Evolutionary conservation across 1,284 basidiomycete genomes (phyloP), one percentile per base, ranked within the genome.

Genomic region (Phaffia rhodozyma): DNA sequence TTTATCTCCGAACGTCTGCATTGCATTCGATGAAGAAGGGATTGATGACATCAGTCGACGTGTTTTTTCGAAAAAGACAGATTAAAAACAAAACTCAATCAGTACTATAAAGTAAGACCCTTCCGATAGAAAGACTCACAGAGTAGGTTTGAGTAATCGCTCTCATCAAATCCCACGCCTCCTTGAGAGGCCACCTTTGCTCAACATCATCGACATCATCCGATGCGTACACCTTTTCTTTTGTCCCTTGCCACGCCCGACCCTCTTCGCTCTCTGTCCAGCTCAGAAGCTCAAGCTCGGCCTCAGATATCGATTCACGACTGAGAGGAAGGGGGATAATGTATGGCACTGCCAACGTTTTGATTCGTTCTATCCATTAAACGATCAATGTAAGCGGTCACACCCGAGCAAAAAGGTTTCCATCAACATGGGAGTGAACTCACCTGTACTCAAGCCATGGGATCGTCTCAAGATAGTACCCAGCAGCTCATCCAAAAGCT

Each of bases 221-320:
- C 72, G 69, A 13, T 72, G 74, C 27, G 61, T 68, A 6, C 68
- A 66, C 60, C 71, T 72, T 16, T 71, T 73, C 27, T 52, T 60
- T 25, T 65, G 66, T 52, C 61, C 67, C 49, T 58, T 54, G 21
- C 60, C 67, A 2, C 61, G 62, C 6, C 58, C 23, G 29, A 30
- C 76, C 67, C 72, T 75, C 57, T 75, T 72, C 53, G 75, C 79
- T 55, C 80, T 87, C 67, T 83, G 82, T 70, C 78, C 91, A 92
- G 11, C 86, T 86, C 70, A 87, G 82, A 57, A 93, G 75, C 76
- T 94, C 91, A 57, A 96, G 79, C 72, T 96, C 91, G 0, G 91
- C 91, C 76, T 94, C 91, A 53, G 90, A 78, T n/a, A 93, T 78
- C 5, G 90, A 89, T 71, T 91, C 87, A 75, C 92, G 89, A 38